Evolutionary conservation across 2,329 filamentous ascomycete species (phyloP), one percentile per base, ranked within the genome.

Genomic region (Thelonectria olida): DNA sequence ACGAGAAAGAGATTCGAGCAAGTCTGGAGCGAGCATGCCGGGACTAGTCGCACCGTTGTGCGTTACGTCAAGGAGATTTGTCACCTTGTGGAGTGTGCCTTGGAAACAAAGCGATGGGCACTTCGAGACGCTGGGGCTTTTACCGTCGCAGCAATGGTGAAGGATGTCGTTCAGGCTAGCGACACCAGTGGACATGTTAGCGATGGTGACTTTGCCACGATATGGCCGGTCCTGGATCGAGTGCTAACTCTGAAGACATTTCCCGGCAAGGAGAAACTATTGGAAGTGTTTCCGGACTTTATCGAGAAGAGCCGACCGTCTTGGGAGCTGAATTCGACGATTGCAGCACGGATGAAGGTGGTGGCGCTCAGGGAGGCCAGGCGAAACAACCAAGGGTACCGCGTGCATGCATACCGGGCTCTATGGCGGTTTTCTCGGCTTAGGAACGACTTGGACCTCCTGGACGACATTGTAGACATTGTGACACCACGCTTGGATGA

Each of bases 21-120:
- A 58, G 92, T 93, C 0, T 99, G 96, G 96, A 86, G 87, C 49
- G 92, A 97, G 68, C 94, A 97, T 72, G 94, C 96, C 1, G 95
- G 94, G 50, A 94, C 93, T 44, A 88, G 86, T 28, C 88, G 94
- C 27, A 90, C 92, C 0, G 92, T 97, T 5, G 85, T 91, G 47
- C 85, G 97, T 1, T 97, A 97, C 73, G 84, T 97, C 7, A 84
- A 84, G 36, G 96, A 99, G 77, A 97, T 98, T 67, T 83, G 91
- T 4, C 79, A 77, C 0, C 82, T 98, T 2, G 86, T 89, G 1
- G 82, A 87, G 34, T 81, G 84, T 34, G 86, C 92, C 54, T 81
- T 98, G 7, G 89, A 92, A 31, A 93, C 92, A 2, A 86, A 92
- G 2, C 92, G 92, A 70, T 99, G 96, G 96, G 89, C 89, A 2